Conservation (phyloP, 495 filamentous ascomycete genomes). For the Amorphotheca resinae region DNA sequence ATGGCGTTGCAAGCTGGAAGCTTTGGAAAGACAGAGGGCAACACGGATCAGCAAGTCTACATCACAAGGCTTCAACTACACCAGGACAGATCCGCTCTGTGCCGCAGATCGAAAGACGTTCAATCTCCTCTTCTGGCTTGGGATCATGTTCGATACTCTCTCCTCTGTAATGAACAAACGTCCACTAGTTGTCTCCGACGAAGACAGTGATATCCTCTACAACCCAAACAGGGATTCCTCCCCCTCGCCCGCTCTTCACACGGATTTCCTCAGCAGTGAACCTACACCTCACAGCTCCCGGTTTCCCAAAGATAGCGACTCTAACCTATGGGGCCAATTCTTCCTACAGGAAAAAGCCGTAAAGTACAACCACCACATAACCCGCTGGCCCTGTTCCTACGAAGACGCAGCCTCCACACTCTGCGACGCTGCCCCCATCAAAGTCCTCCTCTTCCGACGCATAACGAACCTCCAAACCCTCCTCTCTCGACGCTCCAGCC, state of each 20-base stretch:
- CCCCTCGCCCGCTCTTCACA: neutral
- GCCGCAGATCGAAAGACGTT: constrained; percentile 28
- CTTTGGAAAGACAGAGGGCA: constrained; percentile 7
- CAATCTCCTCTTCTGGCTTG: constrained; percentile 35
- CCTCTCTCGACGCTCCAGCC: constrained; percentile 20
- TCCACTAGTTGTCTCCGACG: constrained; percentile 32
- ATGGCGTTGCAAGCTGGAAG: constrained; percentile 24
- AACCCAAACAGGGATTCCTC: neutral
- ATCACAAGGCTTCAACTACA: no score
- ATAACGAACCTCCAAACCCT: constrained; percentile 33
- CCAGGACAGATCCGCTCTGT: constrained; percentile 10
- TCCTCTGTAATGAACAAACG: constrained; percentile 35
- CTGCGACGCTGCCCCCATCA: constrained; percentile 33
- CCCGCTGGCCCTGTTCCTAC: constrained; percentile 33
- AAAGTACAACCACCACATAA: neutral
- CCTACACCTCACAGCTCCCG: neutral
- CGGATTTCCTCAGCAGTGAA: neutral
- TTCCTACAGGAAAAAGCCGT: neutral
- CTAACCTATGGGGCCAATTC: neutral
- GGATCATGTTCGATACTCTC: constrained; percentile 38
- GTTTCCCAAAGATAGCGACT: no score
- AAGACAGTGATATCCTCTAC: constrained; percentile 25
- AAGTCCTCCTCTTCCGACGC: constrained; percentile 35
- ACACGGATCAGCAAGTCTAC: no score
- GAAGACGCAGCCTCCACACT: constrained; percentile 28